These are phyloP conservation scores for Monosporascus sp. DNA, from an alignment of 2,329 filamentous ascomycete species.

Conservation along the genomic window DNA sequence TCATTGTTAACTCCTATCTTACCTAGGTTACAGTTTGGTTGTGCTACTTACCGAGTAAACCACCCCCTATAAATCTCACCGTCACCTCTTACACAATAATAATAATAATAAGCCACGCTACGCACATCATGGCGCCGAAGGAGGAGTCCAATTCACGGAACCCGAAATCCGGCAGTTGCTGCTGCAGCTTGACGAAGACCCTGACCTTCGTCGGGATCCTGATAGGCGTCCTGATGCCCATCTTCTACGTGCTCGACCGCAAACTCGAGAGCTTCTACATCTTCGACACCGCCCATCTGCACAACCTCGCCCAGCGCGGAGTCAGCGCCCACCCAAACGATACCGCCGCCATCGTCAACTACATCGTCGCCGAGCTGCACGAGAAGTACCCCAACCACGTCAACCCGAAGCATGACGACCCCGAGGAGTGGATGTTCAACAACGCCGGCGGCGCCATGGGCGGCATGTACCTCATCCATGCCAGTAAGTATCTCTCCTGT, in stretches of 20 bases:
- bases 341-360: conserved; percentile 62
- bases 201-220: conserved; percentile 48
- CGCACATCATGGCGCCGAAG: neutral
- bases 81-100: no score
- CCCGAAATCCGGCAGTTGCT: neutral
- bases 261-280: conserved; percentile 66
- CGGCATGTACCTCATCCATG: conserved; percentile 84
- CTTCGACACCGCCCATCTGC: conserved; percentile 64
- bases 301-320: conserved; percentile 61
- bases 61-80: no score
- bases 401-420: conserved; percentile 44
- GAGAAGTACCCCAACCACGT: conserved; percentile 49
- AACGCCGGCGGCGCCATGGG: conserved; percentile 91
- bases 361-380: conserved; percentile 65
- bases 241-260: conserved; percentile 53
- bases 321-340: conserved; percentile 69
- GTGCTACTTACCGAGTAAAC: no score
- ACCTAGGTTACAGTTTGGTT: no score
- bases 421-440: conserved; percentile 84
- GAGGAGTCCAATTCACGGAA: neutral
- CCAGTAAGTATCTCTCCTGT: conserved; percentile 52
- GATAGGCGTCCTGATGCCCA: conserved; percentile 47
- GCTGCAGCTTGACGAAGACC: conserved; percentile 28
- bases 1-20: no score
- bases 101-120: no score